Percentiles rank a stretch among this genome's conserved stretches.
Evolutionary conservation across 2,329 filamentous ascomycete genomes (phyloP).

Genomic region (Aspergillus glaucus): DNA sequence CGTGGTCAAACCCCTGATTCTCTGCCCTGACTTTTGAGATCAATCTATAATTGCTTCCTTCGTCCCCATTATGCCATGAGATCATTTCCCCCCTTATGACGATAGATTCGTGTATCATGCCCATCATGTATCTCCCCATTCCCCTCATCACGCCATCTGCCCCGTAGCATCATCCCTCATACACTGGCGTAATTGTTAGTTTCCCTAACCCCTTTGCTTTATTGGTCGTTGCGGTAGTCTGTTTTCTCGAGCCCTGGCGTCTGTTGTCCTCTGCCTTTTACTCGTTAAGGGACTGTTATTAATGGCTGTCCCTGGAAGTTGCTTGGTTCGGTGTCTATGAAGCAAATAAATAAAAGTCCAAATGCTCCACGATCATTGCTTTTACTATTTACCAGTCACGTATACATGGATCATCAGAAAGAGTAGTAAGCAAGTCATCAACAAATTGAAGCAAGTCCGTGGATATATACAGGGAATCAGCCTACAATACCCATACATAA

Average conservation of each 20-base stretch:
- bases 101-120: constrained; percentile 22
- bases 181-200: constrained; percentile 34
- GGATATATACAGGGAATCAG: constrained; percentile 5
- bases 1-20: neutral
- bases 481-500: neutral
- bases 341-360: constrained; percentile 1
- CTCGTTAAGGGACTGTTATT: neutral
- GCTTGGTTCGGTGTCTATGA: neutral
- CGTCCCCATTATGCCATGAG: constrained; percentile 10
- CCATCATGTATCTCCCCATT: constrained; percentile 40
- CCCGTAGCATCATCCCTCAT: constrained; percentile 32
- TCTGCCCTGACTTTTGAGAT: constrained; percentile 8
- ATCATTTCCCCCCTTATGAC: constrained; percentile 13
- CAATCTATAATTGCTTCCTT: constrained; percentile 1
- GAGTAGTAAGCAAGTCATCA: neutral
- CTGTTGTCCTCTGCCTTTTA: neutral
- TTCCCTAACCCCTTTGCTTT: constrained; percentile 19
- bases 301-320: too few relatives aligned
- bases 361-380: constrained; percentile 1
- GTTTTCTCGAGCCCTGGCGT: neutral
- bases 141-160: constrained; percentile 7
- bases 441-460: neutral
- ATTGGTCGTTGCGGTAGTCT: constrained; percentile 8
- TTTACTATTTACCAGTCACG: neutral
- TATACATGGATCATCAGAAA: neutral